These are phyloP conservation scores for Leccinellum rugosiceps DNA, from an alignment of 768 basidiomycete species.

Conservation along the genomic window DNA sequence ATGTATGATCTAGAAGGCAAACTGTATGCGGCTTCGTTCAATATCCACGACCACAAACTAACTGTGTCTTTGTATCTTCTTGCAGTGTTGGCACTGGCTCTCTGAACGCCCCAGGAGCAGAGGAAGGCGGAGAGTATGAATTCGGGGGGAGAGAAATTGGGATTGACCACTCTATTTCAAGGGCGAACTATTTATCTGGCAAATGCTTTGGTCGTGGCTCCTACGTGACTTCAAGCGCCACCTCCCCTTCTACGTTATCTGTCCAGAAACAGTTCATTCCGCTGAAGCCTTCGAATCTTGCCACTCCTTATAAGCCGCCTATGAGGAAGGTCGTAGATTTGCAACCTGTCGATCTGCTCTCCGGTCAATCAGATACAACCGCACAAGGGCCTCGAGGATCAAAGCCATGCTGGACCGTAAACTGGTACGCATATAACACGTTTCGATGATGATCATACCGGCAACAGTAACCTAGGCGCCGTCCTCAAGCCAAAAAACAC, in stretches of 20 bases:
- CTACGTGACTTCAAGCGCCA: conserved; percentile 14
- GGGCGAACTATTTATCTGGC: conserved; percentile 59
- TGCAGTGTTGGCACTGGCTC: conserved; percentile 54
- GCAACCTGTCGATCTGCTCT: conserved; percentile 38
- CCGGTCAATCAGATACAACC: conserved; percentile 12
- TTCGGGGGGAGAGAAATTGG: conserved; percentile 61
- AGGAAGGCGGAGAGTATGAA: conserved; percentile 36
- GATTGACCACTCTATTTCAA: conserved; percentile 56
- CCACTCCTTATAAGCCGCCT: conserved; percentile 22
- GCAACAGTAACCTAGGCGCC: conserved; percentile 51
- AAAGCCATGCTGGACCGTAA: conserved; percentile 59
- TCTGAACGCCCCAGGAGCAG: conserved; percentile 36
- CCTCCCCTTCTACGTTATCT: conserved; percentile 25
- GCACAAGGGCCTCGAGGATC: conserved; percentile 9
- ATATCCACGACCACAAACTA: neutral
- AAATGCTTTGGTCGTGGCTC: conserved; percentile 52
- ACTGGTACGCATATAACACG: conserved; percentile 47
- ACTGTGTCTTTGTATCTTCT: neutral
- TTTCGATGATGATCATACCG: neutral
- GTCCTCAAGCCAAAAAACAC: conserved; percentile 68
- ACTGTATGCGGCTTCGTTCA: conserved; percentile 41
- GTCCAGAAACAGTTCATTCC: conserved; percentile 31
- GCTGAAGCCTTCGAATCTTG: conserved; percentile 27
- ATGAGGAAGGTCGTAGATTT: conserved; percentile 35
- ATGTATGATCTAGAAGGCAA: conserved; percentile 65